phyloP scores from a whole-genome alignment of 176 grass and related monocot species.

The Musa itinerans region DNA sequence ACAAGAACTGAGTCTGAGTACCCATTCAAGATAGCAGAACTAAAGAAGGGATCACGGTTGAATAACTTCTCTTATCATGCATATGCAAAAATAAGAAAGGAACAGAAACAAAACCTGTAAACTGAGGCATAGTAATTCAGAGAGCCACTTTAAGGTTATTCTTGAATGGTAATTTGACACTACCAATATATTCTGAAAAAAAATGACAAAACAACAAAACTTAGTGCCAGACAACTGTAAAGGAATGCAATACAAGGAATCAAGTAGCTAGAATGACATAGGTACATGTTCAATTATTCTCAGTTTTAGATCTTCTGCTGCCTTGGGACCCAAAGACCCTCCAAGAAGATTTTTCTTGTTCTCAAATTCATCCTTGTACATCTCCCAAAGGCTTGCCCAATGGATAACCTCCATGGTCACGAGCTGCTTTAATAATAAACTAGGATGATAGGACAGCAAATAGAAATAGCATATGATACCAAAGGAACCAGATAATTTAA shows the following conservation, averaged over 20 bases:
- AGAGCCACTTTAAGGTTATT: constrained; percentile 76
- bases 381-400: constrained; percentile 77
- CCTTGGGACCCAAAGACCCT: constrained; percentile 65
- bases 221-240: constrained; percentile 2
- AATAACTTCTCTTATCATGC: too few species aligned
- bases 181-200: constrained; percentile 88
- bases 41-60: too few species aligned
- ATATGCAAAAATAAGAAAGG: not conserved
- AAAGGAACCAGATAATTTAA: not conserved
- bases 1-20: too few species aligned
- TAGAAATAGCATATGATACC: not conserved
- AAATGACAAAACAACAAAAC: not conserved
- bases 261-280: not conserved
- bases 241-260: not conserved
- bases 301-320: constrained; percentile 73
- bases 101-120: constrained; percentile 40
- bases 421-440: constrained; percentile 69
- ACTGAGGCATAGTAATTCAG: constrained; percentile 70
- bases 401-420: constrained; percentile 97
- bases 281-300: constrained; percentile 85
- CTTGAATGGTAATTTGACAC: constrained; percentile 94
- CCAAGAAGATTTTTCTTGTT: constrained; percentile 78
- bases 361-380: constrained; percentile 61
- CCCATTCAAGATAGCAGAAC: too few species aligned
- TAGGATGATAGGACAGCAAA: constrained; percentile 4